Evolutionary conservation across 495 filamentous ascomycete genomes (phyloP).

Genomic region (Tetracladium setigerum): DNA sequence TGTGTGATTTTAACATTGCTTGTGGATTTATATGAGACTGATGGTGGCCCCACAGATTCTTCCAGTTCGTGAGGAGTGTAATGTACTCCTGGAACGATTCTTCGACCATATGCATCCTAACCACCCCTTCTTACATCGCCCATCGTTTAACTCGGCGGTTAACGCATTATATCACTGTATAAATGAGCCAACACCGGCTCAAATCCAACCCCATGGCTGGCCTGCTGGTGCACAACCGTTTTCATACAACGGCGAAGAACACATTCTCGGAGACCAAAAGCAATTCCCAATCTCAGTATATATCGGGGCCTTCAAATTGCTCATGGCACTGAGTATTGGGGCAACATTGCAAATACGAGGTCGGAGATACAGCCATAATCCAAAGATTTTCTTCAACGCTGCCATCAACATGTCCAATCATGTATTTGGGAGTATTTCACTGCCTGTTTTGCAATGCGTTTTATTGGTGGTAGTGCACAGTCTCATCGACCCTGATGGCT

Average conservation of each 20-base stretch:
- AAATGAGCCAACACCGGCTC: neutral
- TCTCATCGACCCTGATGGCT: neutral
- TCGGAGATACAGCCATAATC: neutral
- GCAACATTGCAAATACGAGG: neutral
- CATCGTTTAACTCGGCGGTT: neutral
- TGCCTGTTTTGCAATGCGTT: neutral
- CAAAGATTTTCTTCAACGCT: neutral
- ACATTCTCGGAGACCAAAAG: neutral
- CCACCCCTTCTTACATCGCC: neutral
- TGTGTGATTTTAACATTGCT: too few relatives aligned
- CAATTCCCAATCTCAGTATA: neutral
- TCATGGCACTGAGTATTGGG: neutral
- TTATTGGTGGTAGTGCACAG: neutral
- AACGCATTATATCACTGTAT: neutral
- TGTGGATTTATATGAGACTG: too few relatives aligned
- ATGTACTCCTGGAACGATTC: neutral
- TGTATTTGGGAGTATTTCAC: neutral
- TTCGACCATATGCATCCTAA: constrained; percentile 1
- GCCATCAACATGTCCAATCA: neutral
- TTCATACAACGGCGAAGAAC: neutral
- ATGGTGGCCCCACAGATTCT: too few relatives aligned
- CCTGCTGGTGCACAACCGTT: neutral
- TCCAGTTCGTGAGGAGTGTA: neutral
- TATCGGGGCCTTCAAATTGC: neutral
- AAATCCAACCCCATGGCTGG: neutral